Evolutionary conservation across 352 stramenopile genomes (phyloP), one percentile per base, ranked within the genome.

Genomic region (Globisporangium alternatum): DNA sequence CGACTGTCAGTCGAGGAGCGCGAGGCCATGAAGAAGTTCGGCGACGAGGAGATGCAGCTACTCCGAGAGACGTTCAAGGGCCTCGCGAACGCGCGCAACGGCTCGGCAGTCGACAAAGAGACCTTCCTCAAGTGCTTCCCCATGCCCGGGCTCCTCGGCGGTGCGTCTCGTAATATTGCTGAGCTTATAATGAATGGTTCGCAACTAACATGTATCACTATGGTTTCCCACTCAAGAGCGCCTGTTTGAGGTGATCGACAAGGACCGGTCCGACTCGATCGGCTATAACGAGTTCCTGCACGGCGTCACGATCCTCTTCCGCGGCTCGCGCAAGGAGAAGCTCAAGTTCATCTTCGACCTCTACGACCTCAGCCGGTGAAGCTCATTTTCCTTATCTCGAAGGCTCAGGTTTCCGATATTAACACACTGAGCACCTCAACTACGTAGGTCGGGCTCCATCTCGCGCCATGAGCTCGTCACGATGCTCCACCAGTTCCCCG

Each of bases 91-190:
- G 68, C 63, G 31, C 83, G 80, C 74, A 86, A 86, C 60, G 83
- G 84, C 22, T 69, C 71, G 17, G 76, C 77, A 2, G 83, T 98
- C 13, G 91, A 98, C 70, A 98, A 98, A 54, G 88, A 97, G 44
- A 97, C 90, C 0, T 98, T 98, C 70, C 83, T 98, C 68, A 97
- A 97, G 72, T 97, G 92, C 58, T 98, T 98, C 56, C 88, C 90
- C 0, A 80, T 98, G 65, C 90, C 89, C 22, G 92, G 93, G 8
- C 69, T 98, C 0, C 76, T 98, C 15, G 91, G 92, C 13, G 82
- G 83, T 91, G 61, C 12, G 68, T 37, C 49, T 5, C 15, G 5
- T 43, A 8, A 12, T 51, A 19, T 12, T 56, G n/a, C 8, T 47
- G 17, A 19, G 41, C 25, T 22, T 4, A 55, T 28, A 28, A 28